These are phyloP conservation scores for Leucosporidium yakuticum DNA, from an alignment of 768 basidiomycete genomes.

Conservation along the genomic window DNA sequence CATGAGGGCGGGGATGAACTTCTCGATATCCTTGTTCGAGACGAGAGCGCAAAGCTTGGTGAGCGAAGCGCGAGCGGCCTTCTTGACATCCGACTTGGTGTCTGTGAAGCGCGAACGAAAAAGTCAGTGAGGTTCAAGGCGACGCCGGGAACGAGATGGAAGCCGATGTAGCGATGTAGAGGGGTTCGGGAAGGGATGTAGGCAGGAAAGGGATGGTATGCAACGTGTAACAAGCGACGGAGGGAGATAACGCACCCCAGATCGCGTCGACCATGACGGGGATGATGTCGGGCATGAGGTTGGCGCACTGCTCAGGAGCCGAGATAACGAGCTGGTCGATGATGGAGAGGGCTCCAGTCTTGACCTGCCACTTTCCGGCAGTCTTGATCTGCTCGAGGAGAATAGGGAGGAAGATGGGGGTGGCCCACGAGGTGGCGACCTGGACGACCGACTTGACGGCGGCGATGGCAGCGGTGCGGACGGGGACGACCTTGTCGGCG, in stretches of 20 bases:
- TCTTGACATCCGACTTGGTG: conserved; percentile 71
- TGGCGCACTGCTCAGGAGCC: conserved; percentile 38
- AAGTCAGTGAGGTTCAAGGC: too few relatives aligned
- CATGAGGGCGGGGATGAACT: conserved; percentile 81
- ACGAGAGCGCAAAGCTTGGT: conserved; percentile 77
- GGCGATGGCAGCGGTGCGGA: conserved; percentile 68
- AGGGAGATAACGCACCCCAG: conserved; percentile 59
- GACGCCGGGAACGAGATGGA: too few relatives aligned
- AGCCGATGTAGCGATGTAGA: too few relatives aligned
- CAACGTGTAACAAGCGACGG: too few relatives aligned
- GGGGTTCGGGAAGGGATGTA: neutral
- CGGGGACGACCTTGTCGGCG: conserved; percentile 92
- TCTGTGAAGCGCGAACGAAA: conserved; percentile 49
- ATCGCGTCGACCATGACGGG: conserved; percentile 98
- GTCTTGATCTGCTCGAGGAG: conserved; percentile 56
- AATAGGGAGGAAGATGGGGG: conserved; percentile 58
- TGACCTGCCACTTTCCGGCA: conserved; percentile 83
- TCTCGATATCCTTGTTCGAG: conserved; percentile 84
- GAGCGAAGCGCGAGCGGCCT: conserved; percentile 67
- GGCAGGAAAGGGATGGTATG: neutral
- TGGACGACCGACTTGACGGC: conserved; percentile 80
- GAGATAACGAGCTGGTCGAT: conserved; percentile 47
- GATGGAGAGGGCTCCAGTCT: conserved; percentile 84
- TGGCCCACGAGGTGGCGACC: conserved; percentile 75
- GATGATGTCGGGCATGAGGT: conserved; percentile 59